Base-by-base conservation (phyloP, 2,329 filamentous ascomycete species). In the Penicillium sp. region DNA sequence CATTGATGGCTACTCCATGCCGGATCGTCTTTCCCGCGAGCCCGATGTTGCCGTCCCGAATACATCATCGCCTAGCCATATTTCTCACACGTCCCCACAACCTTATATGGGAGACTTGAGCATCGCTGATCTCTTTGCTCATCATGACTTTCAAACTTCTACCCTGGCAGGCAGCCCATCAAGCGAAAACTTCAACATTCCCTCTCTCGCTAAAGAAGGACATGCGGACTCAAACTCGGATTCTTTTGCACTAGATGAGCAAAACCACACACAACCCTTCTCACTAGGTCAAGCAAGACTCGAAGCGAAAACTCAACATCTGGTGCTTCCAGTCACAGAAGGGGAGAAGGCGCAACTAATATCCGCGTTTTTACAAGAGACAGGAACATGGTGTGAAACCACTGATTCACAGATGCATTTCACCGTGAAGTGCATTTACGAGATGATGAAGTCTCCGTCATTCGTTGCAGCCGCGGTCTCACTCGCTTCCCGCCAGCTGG, bases 371-470 rank as follows among this genome's bases (percentile, higher is more conserved):
- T 10, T 54, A 16, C 39, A 34, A 8, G 53, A 56, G 38, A 58
- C 53, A 32, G 53, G 53, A 4, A 56, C 46, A 7, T 56, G 53
- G 56, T 58, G 56, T n/a, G 58, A 60, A 43, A 58, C 58, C 7
- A 60, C 58, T n/a, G 48, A 60, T 49, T 56, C 56, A 2, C 43
- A 58, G 11, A 54, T 29, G 51, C 56, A 57, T 24, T 60, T 58
- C 39, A 58, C 55, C 2, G 18, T 54, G 24, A 40, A 44, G 18
- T 56, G 47, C 27, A 45, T 58, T 11, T 47, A 58, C 31, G 10
- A 43, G 14, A 52, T 58, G 47, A 43, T 60, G 47, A 34, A 45
- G 13, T 58, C 58, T 1, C 27, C 38, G 4, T 14, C 55, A 18
- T 60, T 60, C 34, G 24, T 44, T 18, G 58, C 58, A 16, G 43